phyloP scores from a whole-genome alignment of 805 yeast genomes.

The Grigorovia jiainica region DNA sequence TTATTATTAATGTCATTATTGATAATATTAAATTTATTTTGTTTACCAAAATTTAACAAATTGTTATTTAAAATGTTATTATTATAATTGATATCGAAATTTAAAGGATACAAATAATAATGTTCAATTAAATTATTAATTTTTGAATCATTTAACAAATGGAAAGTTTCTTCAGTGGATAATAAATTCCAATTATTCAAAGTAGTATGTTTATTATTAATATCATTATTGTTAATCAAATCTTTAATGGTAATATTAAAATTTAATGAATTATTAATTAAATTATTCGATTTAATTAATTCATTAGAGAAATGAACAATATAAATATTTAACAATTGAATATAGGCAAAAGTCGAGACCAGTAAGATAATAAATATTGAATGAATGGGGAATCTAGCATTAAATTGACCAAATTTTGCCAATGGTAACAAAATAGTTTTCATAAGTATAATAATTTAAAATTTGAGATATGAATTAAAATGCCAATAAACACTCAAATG shows the following conservation, averaged over 20 bases:
- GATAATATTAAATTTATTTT: no score
- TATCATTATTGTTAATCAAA: background rate
- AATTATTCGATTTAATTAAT: background rate
- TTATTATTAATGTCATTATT: no score
- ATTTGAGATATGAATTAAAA: no score
- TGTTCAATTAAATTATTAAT: conserved; percentile 14
- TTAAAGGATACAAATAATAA: conserved; percentile 23
- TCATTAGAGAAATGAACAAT: background rate
- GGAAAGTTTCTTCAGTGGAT: conserved; percentile 12
- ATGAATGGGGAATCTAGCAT: conserved; percentile 83
- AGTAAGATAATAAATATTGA: conserved; percentile 62
- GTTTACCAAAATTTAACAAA: no score
- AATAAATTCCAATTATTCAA: conserved; percentile 15
- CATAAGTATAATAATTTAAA: no score
- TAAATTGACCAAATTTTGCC: conserved; percentile 40
- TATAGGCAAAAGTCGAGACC: conserved; percentile 70
- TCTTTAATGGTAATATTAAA: background rate
- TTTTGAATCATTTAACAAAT: conserved; percentile 2
- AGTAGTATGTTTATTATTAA: conserved; percentile 6
- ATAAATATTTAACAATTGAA: conserved; percentile 18
- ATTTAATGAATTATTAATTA: background rate
- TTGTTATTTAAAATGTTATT: no score
- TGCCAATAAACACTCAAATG: no score
- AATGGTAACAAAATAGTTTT: conserved; percentile 27
- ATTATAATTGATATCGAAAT: conserved; percentile 16